Evolutionary conservation across 768 basidiomycete species (phyloP), one percentile per base, ranked within the genome.

Genomic region (Galerina marginata): DNA sequence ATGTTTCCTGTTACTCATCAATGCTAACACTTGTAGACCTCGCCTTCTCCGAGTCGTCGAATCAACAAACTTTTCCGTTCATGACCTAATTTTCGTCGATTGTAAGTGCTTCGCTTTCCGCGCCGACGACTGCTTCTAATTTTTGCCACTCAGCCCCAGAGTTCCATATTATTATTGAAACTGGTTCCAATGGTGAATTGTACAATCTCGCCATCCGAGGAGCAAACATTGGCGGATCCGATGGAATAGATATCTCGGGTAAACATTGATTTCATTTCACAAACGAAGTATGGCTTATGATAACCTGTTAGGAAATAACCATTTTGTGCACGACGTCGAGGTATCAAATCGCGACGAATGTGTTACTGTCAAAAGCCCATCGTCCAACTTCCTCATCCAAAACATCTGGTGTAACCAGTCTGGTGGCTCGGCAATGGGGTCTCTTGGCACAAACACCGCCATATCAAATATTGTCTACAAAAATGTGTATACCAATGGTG

Each of bases 171-270:
- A 23, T 53, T 25, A 39, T 53, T 12, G 38, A 53, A 25, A 53
- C 51, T 2, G 51, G 51, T 10, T 53, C 51, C 1, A 53, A 53
- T 25, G 51, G 51, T 42, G 51, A 53, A 53, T 23, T 53, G 14
- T 53, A 42, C 51, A 53, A 53, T 7, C 39, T 53, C n/a, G 51
- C 51, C 25, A 53, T 53, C 16, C 51, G 51, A 2, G 51, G 51
- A 9, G 26, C 51, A 29, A 53, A 53, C 25, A 20, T 53, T 6
- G 51, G 51, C 29, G 51, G 51, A 40, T 53, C 51, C 38, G 51
- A 53, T 37, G 51, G 51, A 53, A 53, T 53, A 25, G 51, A 53
- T 37, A 53, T 53, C n/a, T 53, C 51, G 9, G 51, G 51, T 53
- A 42, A 20, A 7, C 12, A 37, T 16, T 20, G 14, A 39, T 39